A percentile compares a stretch with the other conserved stretches of the same genome.
Evolutionary conservation across 1,284 basidiomycete species (phyloP).

Genomic region (Xerocomus amazonicus): DNA sequence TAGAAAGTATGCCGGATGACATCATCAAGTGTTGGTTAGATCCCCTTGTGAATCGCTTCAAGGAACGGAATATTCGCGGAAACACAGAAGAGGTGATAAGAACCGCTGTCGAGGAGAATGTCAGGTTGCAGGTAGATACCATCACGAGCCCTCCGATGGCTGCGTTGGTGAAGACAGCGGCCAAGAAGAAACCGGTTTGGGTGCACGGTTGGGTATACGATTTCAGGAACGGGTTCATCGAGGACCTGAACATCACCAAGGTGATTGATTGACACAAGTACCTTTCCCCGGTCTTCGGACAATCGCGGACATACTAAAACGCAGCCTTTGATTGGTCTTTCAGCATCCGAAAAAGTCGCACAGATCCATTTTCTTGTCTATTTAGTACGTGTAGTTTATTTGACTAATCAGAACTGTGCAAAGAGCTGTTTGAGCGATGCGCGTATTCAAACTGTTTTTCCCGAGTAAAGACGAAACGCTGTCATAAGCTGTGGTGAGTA

Average conservation of each 20-base stretch:
- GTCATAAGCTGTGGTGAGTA: too few relatives aligned
- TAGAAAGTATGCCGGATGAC: conserved; percentile 12
- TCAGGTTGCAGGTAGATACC: conserved; percentile 64
- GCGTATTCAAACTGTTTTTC: too few relatives aligned
- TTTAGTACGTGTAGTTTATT: too few relatives aligned
- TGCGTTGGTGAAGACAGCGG: conserved; percentile 53
- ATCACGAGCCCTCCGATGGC: conserved; percentile 53
- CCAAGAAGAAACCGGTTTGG: conserved; percentile 59
- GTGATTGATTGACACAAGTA: conserved; percentile 13
- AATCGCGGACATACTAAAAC: too few relatives aligned
- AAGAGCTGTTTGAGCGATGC: too few relatives aligned
- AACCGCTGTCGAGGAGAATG: conserved; percentile 65
- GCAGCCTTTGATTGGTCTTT: too few relatives aligned
- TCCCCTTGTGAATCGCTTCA: conserved; percentile 51
- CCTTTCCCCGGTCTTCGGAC: too few relatives aligned
- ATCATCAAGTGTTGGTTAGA: conserved; percentile 65
- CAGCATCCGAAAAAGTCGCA: too few relatives aligned
- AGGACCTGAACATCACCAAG: conserved; percentile 59
- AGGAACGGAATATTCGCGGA: conserved; percentile 33
- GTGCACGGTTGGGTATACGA: conserved; percentile 88
- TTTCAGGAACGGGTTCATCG: conserved; percentile 63
- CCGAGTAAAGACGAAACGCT: too few relatives aligned
- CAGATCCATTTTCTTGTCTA: too few relatives aligned
- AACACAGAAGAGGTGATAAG: conserved; percentile 38
- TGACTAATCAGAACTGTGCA: too few relatives aligned